Conservation (phyloP, 805 yeast species). For the Schwanniomyces polymorphus region DNA sequence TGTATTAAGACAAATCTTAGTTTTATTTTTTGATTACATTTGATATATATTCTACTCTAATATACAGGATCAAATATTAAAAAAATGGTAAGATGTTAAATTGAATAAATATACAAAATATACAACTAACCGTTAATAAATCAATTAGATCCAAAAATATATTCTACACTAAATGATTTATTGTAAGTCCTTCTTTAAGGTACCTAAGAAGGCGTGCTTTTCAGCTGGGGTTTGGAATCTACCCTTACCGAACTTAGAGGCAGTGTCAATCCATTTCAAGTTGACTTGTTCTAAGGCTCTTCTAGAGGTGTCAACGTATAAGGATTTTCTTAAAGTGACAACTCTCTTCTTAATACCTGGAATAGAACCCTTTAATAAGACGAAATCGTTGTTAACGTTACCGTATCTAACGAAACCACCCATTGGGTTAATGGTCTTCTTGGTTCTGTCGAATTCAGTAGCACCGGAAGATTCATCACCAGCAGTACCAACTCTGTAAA, state of each 20-base stretch:
- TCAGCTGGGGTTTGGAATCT: slow-evolving; percentile 99
- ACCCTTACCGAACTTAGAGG: slow-evolving; percentile 99
- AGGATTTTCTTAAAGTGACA: slow-evolving; percentile 97
- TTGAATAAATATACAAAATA: not conserved
- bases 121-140: not conserved
- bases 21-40: too few relatives aligned
- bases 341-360: slow-evolving; percentile 99
- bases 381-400: slow-evolving; percentile 94
- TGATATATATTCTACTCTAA: not conserved
- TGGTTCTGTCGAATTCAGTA: slow-evolving; percentile 98
- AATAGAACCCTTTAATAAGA: slow-evolving; percentile 96
- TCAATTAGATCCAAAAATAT: not conserved
- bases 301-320: slow-evolving; percentile 97
- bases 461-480: slow-evolving; percentile 93
- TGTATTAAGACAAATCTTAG: not conserved
- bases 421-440: slow-evolving; percentile 99
- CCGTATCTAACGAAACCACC: slow-evolving; percentile 99
- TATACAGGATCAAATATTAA: not conserved
- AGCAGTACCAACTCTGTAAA: slow-evolving; percentile 98
- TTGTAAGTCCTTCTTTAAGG: slow-evolving; percentile 95
- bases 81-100: not conserved
- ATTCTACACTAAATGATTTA: slow-evolving; percentile 3
- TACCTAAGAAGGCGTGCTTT: slow-evolving; percentile 99
- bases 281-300: slow-evolving; percentile 93
- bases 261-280: slow-evolving; percentile 99